Evolutionary conservation across 441 rosid genomes (phyloP).

Genomic region (Croton laevigatus): DNA sequence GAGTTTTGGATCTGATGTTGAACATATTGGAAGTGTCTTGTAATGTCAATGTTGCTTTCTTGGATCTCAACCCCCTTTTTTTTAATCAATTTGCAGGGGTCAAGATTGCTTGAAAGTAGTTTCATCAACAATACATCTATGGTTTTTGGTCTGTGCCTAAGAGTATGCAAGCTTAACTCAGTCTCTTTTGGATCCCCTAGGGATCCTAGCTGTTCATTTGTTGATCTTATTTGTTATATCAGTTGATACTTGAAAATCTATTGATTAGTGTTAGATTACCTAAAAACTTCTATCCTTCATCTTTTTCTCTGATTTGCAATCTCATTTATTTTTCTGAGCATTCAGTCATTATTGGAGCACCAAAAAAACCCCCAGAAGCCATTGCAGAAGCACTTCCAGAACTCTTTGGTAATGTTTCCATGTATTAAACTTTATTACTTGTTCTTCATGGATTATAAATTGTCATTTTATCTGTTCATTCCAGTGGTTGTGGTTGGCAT

Average conservation of each 20-base stretch:
- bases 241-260: not conserved
- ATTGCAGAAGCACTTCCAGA: slow-evolving; percentile 80
- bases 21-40: not conserved
- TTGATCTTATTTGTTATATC: slow-evolving; percentile 13
- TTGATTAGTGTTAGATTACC: not conserved
- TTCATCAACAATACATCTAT: slow-evolving; percentile 92
- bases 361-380: slow-evolving; percentile 86
- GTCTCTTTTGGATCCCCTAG: slow-evolving; percentile 20
- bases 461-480: slow-evolving; percentile 10
- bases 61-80: slow-evolving; percentile 6
- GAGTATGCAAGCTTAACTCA: slow-evolving; percentile 48
- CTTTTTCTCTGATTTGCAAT: not conserved
- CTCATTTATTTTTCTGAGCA: slow-evolving; percentile 20
- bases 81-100: slow-evolving; percentile 60
- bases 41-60: not conserved
- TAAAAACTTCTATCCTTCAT: not conserved
- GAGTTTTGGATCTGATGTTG: not conserved
- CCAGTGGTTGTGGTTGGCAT: not conserved
- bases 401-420: slow-evolving; percentile 63
- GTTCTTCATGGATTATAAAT: not conserved
- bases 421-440: not conserved
- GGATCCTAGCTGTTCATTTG: slow-evolving; percentile 12
- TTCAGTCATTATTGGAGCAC: slow-evolving; percentile 79
- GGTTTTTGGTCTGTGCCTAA: slow-evolving; percentile 85
- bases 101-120: slow-evolving; percentile 85